Base-by-base conservation (phyloP, 805 yeast genomes). In the Spencermartinsiella europaea region DNA sequence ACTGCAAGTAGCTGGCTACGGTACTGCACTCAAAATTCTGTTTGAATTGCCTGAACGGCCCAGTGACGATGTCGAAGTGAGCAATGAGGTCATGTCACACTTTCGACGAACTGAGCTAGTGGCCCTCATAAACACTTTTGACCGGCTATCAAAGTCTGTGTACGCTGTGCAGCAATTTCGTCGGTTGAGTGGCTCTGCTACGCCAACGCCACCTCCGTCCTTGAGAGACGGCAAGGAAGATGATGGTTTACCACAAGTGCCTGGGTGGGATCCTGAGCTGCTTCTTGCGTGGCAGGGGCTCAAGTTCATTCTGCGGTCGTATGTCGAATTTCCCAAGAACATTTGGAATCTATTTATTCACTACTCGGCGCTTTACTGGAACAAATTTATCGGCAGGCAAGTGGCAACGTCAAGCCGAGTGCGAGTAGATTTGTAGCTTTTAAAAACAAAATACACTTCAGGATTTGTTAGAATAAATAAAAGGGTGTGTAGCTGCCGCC, bases 1-100 rank as follows among this genome's bases (percentile, higher is more conserved):
- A 66, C 78, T 93, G 25, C 99, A 93, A 70, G 88, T 95, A 1
- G 87, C 93, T 14, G 99, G 99, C 17, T 93, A 93, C 65, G 99
- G 97, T 16, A 93, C 99, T 5, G 95, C 96, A 1, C 75, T 93
- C 60, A 93, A 93, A 64, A 77, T 91, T 20, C 70, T 93, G 49
- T 88, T 93, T 63, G 98, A 91, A 63, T 67, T 82, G 44, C 77
- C 80, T 36, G 75, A 71, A 44, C 74, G 73, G 49, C 75, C 77
- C 20, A 57, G 61, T 28, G 70, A 69, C 42, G 72, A 71, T 42
- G 63, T 61, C n/a, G 70, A 69, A 34, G 63, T 59, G 38, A 73
- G 73, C 40, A 66, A 71, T 39, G 76, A 76, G 21, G 76, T 84
- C 38, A 51, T 67, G 46, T 73, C 80, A 49, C 76, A 73, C 46